phyloP scores from a whole-genome alignment of 106 monocot species.

The Acorus gramineus region DNA sequence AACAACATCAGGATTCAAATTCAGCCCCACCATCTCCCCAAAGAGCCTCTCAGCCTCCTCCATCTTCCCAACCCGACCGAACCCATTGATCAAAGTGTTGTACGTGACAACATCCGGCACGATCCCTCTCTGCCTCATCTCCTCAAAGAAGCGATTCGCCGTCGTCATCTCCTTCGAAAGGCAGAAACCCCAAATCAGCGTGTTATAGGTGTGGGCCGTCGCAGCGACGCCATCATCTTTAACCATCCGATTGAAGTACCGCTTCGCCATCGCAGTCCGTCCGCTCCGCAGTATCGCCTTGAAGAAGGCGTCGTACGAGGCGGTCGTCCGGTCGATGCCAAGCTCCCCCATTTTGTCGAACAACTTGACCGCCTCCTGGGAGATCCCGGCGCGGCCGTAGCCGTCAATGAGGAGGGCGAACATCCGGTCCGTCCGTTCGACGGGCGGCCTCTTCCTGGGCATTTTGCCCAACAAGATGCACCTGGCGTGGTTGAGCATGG shows the following conservation, averaged over 20 bases:
- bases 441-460: conserved; percentile 38
- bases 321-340: conserved; percentile 37
- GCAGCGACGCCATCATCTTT: no score
- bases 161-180: conserved; percentile 75
- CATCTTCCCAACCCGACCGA: conserved; percentile 30
- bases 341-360: conserved; percentile 61
- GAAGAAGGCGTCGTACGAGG: conserved; percentile 72
- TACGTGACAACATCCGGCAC: conserved; percentile 41
- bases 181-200: conserved; percentile 86
- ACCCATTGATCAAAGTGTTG: conserved; percentile 51
- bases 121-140: conserved; percentile 63
- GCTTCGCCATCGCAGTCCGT: conserved; percentile 75
- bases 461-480: conserved; percentile 82
- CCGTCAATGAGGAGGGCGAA: conserved; percentile 50
- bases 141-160: conserved; percentile 54
- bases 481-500: conserved; percentile 97
- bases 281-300: conserved; percentile 83
- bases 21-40: conserved; percentile 9
- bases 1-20: conserved; percentile 38
- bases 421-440: conserved; percentile 39
- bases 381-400: conserved; percentile 62
- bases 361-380: conserved; percentile 84
- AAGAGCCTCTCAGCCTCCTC: conserved; percentile 34
- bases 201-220: conserved; percentile 48
- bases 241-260: conserved; percentile 66